Conservation (phyloP, 139 green algal genomes). For the Deuterostichococcus epilithicus region DNA sequence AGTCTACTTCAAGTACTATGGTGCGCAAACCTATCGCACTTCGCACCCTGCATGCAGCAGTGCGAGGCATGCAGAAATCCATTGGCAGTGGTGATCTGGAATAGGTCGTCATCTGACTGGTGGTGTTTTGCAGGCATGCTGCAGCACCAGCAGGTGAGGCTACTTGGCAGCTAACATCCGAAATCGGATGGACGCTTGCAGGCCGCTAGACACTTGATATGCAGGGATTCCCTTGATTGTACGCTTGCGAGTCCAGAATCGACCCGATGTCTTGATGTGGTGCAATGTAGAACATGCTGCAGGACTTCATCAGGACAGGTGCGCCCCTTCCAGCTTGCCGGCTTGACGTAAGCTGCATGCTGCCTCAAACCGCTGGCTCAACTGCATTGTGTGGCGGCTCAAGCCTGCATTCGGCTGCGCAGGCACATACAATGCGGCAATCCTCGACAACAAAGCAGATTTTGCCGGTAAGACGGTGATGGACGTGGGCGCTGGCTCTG, state of each 20-base stretch:
- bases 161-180: conserved; percentile 20
- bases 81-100: too few relatives aligned
- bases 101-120: too few relatives aligned
- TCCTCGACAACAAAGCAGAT: conserved; percentile 80
- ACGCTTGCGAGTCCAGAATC: too few relatives aligned
- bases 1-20: conserved; percentile 87
- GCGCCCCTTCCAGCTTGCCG: neutral
- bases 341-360: neutral
- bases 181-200: too few relatives aligned
- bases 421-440: conserved; percentile 91
- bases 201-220: too few relatives aligned
- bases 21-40: neutral
- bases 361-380: neutral
- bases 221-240: too few relatives aligned
- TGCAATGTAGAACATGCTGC: conserved; percentile 64
- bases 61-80: too few relatives aligned
- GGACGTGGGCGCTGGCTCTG: conserved; percentile 90
- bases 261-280: neutral
- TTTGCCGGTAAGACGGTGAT: conserved; percentile 89
- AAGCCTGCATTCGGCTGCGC: conserved; percentile 66
- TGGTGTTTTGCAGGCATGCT: conserved; percentile 63
- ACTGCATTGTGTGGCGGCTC: neutral
- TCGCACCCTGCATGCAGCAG: neutral
- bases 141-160: conserved; percentile 93
- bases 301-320: conserved; percentile 28